Evolutionary conservation across 257 asterid species (phyloP).

Genomic region (Henckelia pumila): DNA sequence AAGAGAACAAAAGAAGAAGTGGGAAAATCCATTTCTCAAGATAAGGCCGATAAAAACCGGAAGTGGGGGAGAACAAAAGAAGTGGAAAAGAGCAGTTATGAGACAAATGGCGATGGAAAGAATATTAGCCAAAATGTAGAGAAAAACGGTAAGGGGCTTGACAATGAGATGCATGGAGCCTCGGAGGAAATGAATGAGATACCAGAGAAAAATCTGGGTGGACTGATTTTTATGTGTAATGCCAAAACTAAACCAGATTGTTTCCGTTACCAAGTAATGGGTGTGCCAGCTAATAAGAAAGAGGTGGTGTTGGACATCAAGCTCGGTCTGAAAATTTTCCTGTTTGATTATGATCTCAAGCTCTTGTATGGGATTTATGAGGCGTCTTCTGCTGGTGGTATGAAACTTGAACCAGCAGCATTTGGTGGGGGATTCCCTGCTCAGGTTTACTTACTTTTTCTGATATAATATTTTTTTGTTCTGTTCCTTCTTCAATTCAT

Average conservation of each 20-base stretch:
- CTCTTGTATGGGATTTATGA: slow-evolving; percentile 82
- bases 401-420: slow-evolving; percentile 83
- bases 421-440: slow-evolving; percentile 88
- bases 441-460: slow-evolving; percentile 52
- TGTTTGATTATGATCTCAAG: slow-evolving; percentile 83
- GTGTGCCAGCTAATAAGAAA: slow-evolving; percentile 62
- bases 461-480: slow-evolving; percentile 3
- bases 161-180: slow-evolving; percentile 29
- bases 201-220: slow-evolving; percentile 51
- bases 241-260: slow-evolving; percentile 92
- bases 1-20: not conserved
- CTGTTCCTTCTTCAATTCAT: slow-evolving; percentile 15
- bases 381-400: slow-evolving; percentile 87
- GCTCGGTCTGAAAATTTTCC: slow-evolving; percentile 81
- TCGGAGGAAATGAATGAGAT: slow-evolving; percentile 28
- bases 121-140: slow-evolving; percentile 15
- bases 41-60: slow-evolving; percentile 23
- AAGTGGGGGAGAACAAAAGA: slow-evolving; percentile 41
- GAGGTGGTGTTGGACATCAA: slow-evolving; percentile 63
- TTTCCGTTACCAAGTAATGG: slow-evolving; percentile 72
- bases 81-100: slow-evolving; percentile 26
- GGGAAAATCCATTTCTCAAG: slow-evolving; percentile 25
- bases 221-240: slow-evolving; percentile 88
- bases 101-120: slow-evolving; percentile 23
- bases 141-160: slow-evolving; percentile 29